These are phyloP conservation scores for Fusarium clavum DNA, from an alignment of 2,329 filamentous ascomycete species.

Conservation along the genomic window DNA sequence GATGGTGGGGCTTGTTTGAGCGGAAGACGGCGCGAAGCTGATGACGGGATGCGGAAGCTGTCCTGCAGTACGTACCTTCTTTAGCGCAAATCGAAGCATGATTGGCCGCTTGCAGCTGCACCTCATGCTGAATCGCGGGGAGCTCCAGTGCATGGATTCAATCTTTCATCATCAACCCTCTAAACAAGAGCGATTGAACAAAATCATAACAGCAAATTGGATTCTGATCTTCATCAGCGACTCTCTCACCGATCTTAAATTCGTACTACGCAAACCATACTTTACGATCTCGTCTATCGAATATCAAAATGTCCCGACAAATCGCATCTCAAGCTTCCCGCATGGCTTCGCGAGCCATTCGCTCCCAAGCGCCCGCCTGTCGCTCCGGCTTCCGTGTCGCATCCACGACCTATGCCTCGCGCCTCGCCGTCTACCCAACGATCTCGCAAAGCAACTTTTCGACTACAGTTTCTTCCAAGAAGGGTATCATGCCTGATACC, in stretches of 20 bases:
- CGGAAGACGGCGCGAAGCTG: constrained; percentile 26
- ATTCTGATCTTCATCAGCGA: not conserved
- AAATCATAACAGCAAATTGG: not conserved
- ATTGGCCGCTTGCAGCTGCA: constrained; percentile 32
- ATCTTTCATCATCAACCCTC: constrained; percentile 19
- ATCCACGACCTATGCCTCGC: constrained; percentile 14
- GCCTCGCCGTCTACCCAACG: constrained; percentile 13
- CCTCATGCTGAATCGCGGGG: constrained; percentile 21
- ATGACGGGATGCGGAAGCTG: constrained; percentile 27
- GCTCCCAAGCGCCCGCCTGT: constrained; percentile 36
- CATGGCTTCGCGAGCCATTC: constrained; percentile 51
- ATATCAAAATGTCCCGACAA: constrained; percentile 49
- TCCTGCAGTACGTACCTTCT: constrained; percentile 37
- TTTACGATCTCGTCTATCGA: constrained; percentile 1
- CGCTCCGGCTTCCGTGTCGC: constrained; percentile 41
- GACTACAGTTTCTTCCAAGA: constrained; percentile 46
- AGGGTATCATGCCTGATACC: constrained; percentile 71
- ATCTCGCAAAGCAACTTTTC: constrained; percentile 48
- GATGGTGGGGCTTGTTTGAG: constrained; percentile 40
- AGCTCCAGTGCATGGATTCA: constrained; percentile 17
- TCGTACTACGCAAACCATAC: not conserved
- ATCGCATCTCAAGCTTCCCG: constrained; percentile 54
- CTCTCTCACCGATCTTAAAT: not conserved
- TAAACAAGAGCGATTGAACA: constrained; percentile 23
- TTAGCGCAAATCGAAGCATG: not conserved